These are phyloP conservation scores for Xylariaceae sp. DNA, from an alignment of 2,329 filamentous ascomycete species.

Conservation along the genomic window DNA sequence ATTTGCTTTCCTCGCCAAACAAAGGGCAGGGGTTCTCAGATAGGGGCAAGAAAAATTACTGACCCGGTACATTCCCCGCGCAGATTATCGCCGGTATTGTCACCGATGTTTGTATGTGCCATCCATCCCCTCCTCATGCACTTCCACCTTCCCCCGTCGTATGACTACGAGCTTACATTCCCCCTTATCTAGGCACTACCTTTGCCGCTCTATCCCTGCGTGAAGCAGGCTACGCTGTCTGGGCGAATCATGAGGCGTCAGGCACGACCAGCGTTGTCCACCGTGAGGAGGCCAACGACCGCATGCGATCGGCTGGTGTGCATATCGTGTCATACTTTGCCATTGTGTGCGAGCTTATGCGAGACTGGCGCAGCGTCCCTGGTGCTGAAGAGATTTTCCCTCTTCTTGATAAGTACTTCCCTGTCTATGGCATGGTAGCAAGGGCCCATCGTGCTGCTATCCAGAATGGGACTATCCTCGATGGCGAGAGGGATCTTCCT, in stretches of 20 bases:
- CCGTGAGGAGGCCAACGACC: constrained; percentile 62
- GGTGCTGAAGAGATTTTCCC: constrained; percentile 58
- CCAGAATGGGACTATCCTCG: constrained; percentile 55
- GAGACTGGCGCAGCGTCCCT: constrained; percentile 61
- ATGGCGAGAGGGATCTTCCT: constrained; percentile 47
- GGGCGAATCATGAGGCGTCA: constrained; percentile 68
- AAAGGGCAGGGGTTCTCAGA: no score
- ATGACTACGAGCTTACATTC: no score
- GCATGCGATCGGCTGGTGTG: constrained; percentile 66
- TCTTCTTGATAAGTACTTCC: constrained; percentile 62
- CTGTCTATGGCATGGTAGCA: constrained; percentile 63
- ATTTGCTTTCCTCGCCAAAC: no score
- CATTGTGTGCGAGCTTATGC: constrained; percentile 67
- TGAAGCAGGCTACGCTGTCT: constrained; percentile 70
- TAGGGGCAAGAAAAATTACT: no score
- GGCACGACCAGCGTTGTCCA: constrained; percentile 63
- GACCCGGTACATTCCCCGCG: no score
- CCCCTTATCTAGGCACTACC: constrained; percentile 46
- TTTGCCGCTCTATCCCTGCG: constrained; percentile 72
- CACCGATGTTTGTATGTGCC: constrained; percentile 64
- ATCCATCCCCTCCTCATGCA: no score
- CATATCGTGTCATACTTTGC: constrained; percentile 61
- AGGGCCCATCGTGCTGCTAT: constrained; percentile 60
- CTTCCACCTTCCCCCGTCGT: no score
- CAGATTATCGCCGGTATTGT: constrained; percentile 66